Evolutionary conservation across 148 eudicot species (phyloP), one percentile per base, ranked within the genome.

Genomic region (Camellia lanceoleosa): DNA sequence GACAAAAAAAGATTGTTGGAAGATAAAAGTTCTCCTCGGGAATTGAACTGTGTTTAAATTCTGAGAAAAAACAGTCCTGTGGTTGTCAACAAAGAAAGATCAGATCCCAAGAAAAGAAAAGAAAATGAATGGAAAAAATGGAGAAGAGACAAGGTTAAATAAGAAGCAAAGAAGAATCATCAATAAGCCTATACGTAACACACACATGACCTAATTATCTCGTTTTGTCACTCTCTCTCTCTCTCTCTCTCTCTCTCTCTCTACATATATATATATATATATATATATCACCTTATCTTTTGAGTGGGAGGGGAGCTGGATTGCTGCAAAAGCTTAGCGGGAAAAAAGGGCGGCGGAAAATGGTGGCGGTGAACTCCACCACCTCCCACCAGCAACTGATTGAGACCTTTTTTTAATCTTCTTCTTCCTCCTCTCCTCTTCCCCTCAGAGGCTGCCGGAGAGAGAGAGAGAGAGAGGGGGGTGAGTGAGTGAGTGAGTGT

Each of bases 311-410:
- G 54, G 73, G 59, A 85, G 78, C 89, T 90, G 76, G 91, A 89
- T 88, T 89, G 83, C 80, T 78, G 92, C 80, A 79, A 84, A 88
- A 90, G 90, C 77, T 84, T 82, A 10, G 46, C 73, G 43, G 76
- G 75, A 78, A 83, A 76, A 81, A 73, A 80, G 60, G 82, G 83
- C 68, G 81, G 84, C 66, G 61, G 65, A 72, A 81, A 83, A 87
- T 71, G 76, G 76, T 66, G 68, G 85, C 73, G 79, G 54, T 55
- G 60, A 52, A 75, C 86, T 47, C 73, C 69, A 80, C 64, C 77
- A 16, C 71, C 79, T 75, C 80, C 82, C 80, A 90, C 94, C 92
- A 88, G 91, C 84, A 81, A 80, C 85, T 88, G 97, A 92, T 81
- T 78, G 86, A 80, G 92, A 92, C 91, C 14, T n/a, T 63, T 76